Base-by-base conservation (phyloP, 2,329 filamentous ascomycete genomes). In the Penicillium sp. region DNA sequence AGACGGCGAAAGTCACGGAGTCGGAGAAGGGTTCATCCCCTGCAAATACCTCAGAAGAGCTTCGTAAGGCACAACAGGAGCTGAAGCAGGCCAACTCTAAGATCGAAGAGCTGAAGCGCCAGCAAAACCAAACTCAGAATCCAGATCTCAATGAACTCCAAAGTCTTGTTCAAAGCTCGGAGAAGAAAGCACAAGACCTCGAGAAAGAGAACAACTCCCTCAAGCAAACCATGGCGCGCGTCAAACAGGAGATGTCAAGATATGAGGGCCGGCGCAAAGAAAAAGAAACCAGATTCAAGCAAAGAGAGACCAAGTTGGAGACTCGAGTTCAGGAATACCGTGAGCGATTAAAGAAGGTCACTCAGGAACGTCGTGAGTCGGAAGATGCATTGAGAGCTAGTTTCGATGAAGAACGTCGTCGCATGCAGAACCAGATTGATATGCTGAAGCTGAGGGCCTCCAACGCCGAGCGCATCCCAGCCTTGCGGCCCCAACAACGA, bases 281-380 rank as follows among this genome's bases (percentile, higher is more conserved):
- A 19, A 75, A 76, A 49, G 76, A 78, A 61, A 67, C 67, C 7
- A 75, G 67, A 48, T 58, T 76, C 19, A 77, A 75, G 56, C 68
- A 74, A 45, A 67, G 73, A 51, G 74, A 76, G 36, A 60, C 67
- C 31, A 75, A 72, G 48, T 57, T 76, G 24, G 75, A 77, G 52
- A 58, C 62, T 13, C 70, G 74, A 24, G 69, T 74, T 9, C 71
- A 75, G 47, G 73, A 76, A 42, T 76, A 74, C 55, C 71, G 74
- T 28, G 69, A 71, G n/a, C 70, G 70, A 9, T 58, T 78, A 37
- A 74, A 70, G 48, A 63, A 63, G 6, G 60, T 63, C 14, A 62
- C 67, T 5, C 69, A 73, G 36, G 67, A 74, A 47, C 72, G 72
- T 39, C 70, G 67, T n/a, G 65, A 70, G 16, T 67, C 71, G 18